Evolutionary conservation across 805 yeast species (phyloP), one percentile per base, ranked within the genome.

Genomic region (Metschnikowia rubicola): DNA sequence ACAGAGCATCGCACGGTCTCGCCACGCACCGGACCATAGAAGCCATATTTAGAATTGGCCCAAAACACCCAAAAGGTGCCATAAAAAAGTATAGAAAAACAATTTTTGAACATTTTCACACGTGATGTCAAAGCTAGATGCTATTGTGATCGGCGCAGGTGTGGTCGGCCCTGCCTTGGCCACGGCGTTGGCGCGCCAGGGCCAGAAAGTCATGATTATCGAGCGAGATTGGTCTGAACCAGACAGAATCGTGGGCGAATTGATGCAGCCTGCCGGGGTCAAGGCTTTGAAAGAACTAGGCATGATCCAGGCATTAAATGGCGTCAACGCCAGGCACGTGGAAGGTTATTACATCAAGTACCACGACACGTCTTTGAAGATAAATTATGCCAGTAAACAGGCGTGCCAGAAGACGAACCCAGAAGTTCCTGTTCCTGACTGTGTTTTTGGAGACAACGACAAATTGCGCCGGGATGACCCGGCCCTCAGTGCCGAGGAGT

Each of bases 141-240:
- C 84, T 42, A 83, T 92, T 36, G 86, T 94, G 26, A 82, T 94
- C 35, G 99, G 99, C n/a, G 97, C 98, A n/a, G 99, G 99, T 46
- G 96, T 92, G 17, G 84, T 89, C 21, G 99, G 99, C 1, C 97
- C 99, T 2, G 84, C 92, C 46, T 75, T 92, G 15, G 97, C 97
- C 37, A 86, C 90, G 1, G 90, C 87, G 3, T 70, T 94, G 46
- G 98, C 96, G 1, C 78, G 92, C 57, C 95, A 88, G 60, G 98
- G 98, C 30, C 77, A 96, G 55, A 76, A 77, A 43, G 97, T 94
- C 8, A 66, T 86, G 43, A 75, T 86, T 17, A 73, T 86, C 13
- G 99, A 94, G 63, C 78, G 97, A 52, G 97, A 89, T 62, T 88
- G 97, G 88, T 66, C 80, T 17, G 86, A 81, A 64, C 99, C 99